These are phyloP conservation scores for Polyrhizophydium stewartii DNA, from an alignment of 371 early-diverging fungal species.

Conservation along the genomic window DNA sequence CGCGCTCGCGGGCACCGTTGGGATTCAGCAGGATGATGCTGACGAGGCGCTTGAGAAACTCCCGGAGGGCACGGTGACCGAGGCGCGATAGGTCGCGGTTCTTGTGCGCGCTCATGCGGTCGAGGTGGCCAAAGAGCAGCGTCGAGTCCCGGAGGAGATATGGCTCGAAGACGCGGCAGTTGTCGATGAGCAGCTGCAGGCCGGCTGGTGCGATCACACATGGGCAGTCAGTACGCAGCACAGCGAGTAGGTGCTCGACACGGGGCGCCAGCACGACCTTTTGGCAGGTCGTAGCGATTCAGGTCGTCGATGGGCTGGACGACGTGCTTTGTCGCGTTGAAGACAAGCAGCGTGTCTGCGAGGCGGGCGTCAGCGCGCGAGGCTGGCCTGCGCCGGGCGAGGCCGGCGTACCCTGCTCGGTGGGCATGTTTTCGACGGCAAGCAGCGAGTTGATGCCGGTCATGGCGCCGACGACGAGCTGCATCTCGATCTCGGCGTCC, in stretches of 20 bases:
- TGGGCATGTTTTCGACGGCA: neutral
- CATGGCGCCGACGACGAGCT: constrained; percentile 15
- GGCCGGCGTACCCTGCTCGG: too few species aligned
- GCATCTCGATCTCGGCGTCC: constrained; percentile 4
- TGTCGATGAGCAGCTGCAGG: constrained; percentile 49
- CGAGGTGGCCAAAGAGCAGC: constrained; percentile 41
- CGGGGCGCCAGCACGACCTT: constrained; percentile 23
- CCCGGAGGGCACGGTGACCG: constrained; percentile 48
- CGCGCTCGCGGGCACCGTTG: constrained; percentile 20
- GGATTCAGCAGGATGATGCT: constrained; percentile 1
- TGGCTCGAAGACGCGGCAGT: constrained; percentile 44
- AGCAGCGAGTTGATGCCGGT: constrained; percentile 11
- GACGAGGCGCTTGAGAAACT: constrained; percentile 48
- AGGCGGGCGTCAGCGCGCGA: too few species aligned
- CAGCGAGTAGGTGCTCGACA: neutral
- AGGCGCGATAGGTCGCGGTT: constrained; percentile 48
- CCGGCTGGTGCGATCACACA: constrained; percentile 51
- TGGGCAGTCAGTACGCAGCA: neutral
- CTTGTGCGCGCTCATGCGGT: constrained; percentile 42
- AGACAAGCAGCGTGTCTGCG: constrained; percentile 29
- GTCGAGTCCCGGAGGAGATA: constrained; percentile 40
- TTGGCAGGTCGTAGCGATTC: constrained; percentile 38
- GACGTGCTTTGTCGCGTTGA: constrained; percentile 28
- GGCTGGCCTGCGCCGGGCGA: too few species aligned
- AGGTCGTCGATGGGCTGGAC: constrained; percentile 46